Evolutionary conservation across 768 basidiomycete genomes (phyloP).

Genomic region (Hypsizygus marmoreus): DNA sequence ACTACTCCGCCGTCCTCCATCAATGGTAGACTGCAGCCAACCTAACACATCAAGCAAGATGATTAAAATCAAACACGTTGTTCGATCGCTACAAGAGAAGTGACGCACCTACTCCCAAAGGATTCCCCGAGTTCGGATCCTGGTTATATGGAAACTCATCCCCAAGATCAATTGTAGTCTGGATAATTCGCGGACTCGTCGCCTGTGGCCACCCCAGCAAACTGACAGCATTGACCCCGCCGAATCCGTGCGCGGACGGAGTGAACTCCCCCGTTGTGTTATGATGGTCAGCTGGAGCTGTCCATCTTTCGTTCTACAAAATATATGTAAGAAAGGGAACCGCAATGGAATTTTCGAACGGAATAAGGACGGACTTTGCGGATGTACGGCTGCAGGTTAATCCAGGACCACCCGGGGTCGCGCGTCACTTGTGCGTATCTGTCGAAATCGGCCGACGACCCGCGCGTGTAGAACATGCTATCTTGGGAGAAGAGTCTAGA

Average conservation of each 20-base stretch:
- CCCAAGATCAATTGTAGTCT: constrained; percentile 21
- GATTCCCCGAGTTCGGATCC: constrained; percentile 19
- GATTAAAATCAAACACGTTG: background rate
- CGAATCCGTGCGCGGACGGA: constrained; percentile 25
- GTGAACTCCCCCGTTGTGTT: constrained; percentile 27
- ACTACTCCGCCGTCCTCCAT: constrained; percentile 20
- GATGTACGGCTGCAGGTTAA: constrained; percentile 19
- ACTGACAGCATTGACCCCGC: constrained; percentile 23
- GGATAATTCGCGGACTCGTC: constrained; percentile 24
- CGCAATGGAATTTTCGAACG: constrained; percentile 23
- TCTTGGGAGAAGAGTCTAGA: constrained; percentile 8
- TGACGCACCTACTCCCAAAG: constrained; percentile 17
- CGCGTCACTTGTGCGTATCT: constrained; percentile 23
- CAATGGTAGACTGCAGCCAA: constrained; percentile 21
- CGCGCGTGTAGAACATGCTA: constrained; percentile 21
- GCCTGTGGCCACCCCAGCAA: constrained; percentile 19
- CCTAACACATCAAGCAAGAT: constrained; percentile 3
- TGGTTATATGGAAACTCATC: constrained; percentile 17
- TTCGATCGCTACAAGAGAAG: no score
- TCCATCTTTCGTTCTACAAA: constrained; percentile 21
- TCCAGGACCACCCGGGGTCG: constrained; percentile 31
- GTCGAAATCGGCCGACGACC: constrained; percentile 27
- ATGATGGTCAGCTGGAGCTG: constrained; percentile 24
- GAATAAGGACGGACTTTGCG: constrained; percentile 14
- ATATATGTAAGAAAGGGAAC: background rate